phyloP scores from a whole-genome alignment of 2,329 filamentous ascomycete genomes.

The Fusarium siculi region DNA sequence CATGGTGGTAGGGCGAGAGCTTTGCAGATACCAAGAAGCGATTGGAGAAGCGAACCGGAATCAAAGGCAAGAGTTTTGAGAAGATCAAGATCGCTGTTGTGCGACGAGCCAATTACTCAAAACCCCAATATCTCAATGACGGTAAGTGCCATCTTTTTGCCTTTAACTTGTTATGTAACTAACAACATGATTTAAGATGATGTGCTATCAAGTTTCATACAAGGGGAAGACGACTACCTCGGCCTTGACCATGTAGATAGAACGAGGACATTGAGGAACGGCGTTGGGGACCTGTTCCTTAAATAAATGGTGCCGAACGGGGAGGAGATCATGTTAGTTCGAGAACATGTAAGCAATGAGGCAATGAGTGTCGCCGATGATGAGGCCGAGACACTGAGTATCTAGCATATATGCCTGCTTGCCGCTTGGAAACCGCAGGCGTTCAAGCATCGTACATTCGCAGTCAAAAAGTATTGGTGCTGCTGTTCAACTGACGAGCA shows the following conservation, averaged over 20 bases:
- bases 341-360: conserved; percentile 9
- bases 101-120: conserved; percentile 76
- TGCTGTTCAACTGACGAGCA: conserved; percentile 4
- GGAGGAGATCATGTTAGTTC: not conserved
- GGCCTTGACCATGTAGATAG: conserved; percentile 75
- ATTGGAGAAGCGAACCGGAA: conserved; percentile 89
- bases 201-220: conserved; percentile 64
- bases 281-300: conserved; percentile 72
- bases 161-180: conserved; percentile 19
- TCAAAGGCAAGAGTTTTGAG: conserved; percentile 98
- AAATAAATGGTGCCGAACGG: conserved; percentile 45
- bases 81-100: conserved; percentile 97
- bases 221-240: conserved; percentile 68
- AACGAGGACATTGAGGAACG: conserved; percentile 67
- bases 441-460: conserved; percentile 19
- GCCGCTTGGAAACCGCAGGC: conserved; percentile 8
- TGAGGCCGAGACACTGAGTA: conserved; percentile 13
- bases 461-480: conserved; percentile 1
- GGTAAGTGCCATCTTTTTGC: conserved; percentile 60
- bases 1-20: conserved; percentile 72
- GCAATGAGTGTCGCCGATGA: conserved; percentile 6
- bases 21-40: conserved; percentile 95
- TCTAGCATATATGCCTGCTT: conserved; percentile 22
- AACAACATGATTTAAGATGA: conserved; percentile 59
- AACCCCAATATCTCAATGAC: conserved; percentile 85